Conservation (phyloP, 345 rosid species). For the Pugionium dolabratum region DNA sequence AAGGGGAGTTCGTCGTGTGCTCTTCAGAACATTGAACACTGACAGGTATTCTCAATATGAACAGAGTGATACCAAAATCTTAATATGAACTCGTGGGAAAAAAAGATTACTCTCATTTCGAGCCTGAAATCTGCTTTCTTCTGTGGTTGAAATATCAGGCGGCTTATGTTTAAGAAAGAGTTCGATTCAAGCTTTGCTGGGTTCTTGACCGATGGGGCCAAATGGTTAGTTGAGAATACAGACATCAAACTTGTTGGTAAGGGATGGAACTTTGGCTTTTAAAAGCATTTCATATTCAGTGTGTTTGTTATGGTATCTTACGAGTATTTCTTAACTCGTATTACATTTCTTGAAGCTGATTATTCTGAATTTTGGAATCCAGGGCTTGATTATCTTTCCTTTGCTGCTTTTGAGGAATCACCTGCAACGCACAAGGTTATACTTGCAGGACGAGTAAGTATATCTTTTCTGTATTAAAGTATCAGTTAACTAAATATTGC, state of each 20-base stretch:
- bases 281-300: not conserved
- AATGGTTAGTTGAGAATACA: constrained; percentile 88
- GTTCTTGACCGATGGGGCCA: constrained; percentile 80
- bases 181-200: constrained; percentile 89
- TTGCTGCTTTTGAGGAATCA: constrained; percentile 61
- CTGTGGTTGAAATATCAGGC: constrained; percentile 47
- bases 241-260: constrained; percentile 87
- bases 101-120: not conserved
- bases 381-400: constrained; percentile 84
- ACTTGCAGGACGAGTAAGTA: constrained; percentile 38
- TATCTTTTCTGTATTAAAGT: not conserved
- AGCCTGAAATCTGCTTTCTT: not conserved
- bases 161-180: constrained; percentile 72
- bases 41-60: constrained; percentile 54
- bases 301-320: not conserved
- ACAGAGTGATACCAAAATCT: not conserved
- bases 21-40: constrained; percentile 82
- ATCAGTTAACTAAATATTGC: not conserved
- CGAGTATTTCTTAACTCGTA: not conserved
- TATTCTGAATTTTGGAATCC: constrained; percentile 7
- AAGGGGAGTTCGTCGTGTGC: constrained; percentile 74
- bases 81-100: not conserved
- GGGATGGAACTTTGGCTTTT: not conserved
- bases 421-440: constrained; percentile 42
- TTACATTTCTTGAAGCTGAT: not conserved